Evolutionary conservation across 23 red algal genomes (phyloP), one percentile per base, ranked within the genome.

Genomic region (Gracilariopsis chorda): DNA sequence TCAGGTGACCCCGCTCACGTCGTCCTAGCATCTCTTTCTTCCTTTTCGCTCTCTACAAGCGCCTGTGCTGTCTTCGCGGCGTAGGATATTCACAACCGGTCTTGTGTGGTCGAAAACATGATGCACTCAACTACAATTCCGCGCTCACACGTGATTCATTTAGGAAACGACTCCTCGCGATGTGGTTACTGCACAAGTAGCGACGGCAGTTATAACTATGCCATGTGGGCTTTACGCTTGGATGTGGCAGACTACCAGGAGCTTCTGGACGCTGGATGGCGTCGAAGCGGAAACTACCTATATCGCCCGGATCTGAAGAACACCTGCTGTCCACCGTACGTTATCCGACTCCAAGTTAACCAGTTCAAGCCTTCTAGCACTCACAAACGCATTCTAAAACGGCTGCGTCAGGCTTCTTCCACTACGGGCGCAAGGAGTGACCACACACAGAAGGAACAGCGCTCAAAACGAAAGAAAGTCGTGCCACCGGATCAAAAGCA

Each of bases 321-420:
- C 42, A 86, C 92, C 5, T 98, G 96, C 84, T 98, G 96, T 59
- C 96, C 80, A 30, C 78, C 93, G 69, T 95, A 88, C 45, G 91
- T 84, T 46, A 93, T 98, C 42, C 91, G 96, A 2, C 63, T 98
- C 10, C 45, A 86, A 23, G 91, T 81, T 43, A 80, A 3, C 28
- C 17, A 46, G 32, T 94, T 77, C 46, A 49, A 48, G 12, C 64
- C 69, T 14, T 86, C 79, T 30, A 77, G 44, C 7, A 86, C 91
- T 2, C 91, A 94, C 2, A 91, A 91, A 75, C 73, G 88, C 23
- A 75, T 91, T 11, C 49, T 82, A 4, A 82, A 82, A 21, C 72
- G 88, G 21, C 41, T 91, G 76, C 55, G 69, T 46, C 85, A 65
- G 23, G 67, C 67, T 6, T 73, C 67, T 3, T 11, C 37, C 7